These are phyloP conservation scores for Sclerotiophoma versabilis DNA, from an alignment of 2,329 filamentous ascomycete species.

Conservation along the genomic window DNA sequence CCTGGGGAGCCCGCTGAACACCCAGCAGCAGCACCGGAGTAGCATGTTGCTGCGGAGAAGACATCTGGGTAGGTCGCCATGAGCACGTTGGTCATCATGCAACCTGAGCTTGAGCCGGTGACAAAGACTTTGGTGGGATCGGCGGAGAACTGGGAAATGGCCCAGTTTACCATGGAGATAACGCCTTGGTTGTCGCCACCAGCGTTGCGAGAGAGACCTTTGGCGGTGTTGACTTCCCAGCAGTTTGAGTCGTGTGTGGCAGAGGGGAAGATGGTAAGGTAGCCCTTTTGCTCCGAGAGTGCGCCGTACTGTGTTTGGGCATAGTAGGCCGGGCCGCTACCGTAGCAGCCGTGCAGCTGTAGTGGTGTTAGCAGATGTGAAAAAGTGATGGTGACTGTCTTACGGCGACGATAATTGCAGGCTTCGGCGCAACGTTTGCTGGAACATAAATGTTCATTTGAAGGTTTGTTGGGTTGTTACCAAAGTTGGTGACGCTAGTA, in stretches of 20 bases:
- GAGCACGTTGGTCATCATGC: slow-evolving; percentile 46
- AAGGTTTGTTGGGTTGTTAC: slow-evolving; percentile 54
- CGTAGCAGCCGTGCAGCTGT: slow-evolving; percentile 39
- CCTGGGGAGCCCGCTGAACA: slow-evolving; percentile 53
- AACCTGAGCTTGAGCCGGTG: slow-evolving; percentile 35
- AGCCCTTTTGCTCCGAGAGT: slow-evolving; percentile 62
- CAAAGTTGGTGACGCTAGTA: slow-evolving; percentile 52
- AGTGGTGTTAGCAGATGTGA: neutral
- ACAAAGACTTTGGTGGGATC: slow-evolving; percentile 58
- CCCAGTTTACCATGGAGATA: slow-evolving; percentile 65
- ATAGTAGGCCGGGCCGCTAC: slow-evolving; percentile 48
- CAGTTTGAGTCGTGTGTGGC: slow-evolving; percentile 59
- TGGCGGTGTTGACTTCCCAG: slow-evolving; percentile 66
- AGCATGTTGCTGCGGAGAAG: slow-evolving; percentile 35
- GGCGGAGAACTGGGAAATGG: slow-evolving; percentile 59
- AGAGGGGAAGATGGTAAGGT: slow-evolving; percentile 66
- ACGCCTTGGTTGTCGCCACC: slow-evolving; percentile 64
- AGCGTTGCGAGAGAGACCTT: slow-evolving; percentile 62
- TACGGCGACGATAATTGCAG: slow-evolving; percentile 61
- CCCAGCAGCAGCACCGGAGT: slow-evolving; percentile 38
- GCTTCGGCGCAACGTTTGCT: slow-evolving; percentile 52
- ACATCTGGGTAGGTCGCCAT: slow-evolving; percentile 39
- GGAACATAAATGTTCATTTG: slow-evolving; percentile 62
- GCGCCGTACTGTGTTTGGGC: slow-evolving; percentile 32
- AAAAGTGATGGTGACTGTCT: slow-evolving; percentile 43